phyloP scores from a whole-genome alignment of 306 rosid genomes.

The Psophocarpus tetragonolobus region DNA sequence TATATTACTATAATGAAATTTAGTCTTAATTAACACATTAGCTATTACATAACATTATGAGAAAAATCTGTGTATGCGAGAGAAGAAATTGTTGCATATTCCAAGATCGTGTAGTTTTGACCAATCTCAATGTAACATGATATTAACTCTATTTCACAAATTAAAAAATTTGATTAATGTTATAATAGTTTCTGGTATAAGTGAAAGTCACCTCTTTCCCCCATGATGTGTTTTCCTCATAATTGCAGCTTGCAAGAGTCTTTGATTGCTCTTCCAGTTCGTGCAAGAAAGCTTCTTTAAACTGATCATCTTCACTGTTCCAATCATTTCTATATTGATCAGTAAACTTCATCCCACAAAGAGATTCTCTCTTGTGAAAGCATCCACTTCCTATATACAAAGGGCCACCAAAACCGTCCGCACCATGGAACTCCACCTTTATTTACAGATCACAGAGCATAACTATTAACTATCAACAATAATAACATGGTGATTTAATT shows the following conservation, averaged over 20 bases:
- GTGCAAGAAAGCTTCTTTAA: conserved; percentile 23
- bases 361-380: conserved; percentile 76
- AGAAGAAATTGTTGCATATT: no score
- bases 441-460: no score
- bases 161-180: no score
- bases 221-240: conserved; percentile 76
- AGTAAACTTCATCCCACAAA: conserved; percentile 59
- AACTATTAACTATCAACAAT: neutral
- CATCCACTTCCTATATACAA: conserved; percentile 70
- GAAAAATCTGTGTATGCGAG: neutral
- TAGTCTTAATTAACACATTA: neutral
- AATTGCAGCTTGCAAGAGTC: conserved; percentile 63
- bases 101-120: no score
- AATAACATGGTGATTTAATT: neutral
- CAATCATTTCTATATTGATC: conserved; percentile 37
- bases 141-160: no score
- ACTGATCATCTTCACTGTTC: conserved; percentile 30
- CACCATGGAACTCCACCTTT: conserved; percentile 65
- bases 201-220: conserved; percentile 88
- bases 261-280: conserved; percentile 57
- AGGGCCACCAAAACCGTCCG: conserved; percentile 74
- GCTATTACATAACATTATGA: neutral
- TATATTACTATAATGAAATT: neutral
- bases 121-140: no score
- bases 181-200: no score